Conservation (phyloP, 768 basidiomycete species). For the Lactifluus piperatus region DNA sequence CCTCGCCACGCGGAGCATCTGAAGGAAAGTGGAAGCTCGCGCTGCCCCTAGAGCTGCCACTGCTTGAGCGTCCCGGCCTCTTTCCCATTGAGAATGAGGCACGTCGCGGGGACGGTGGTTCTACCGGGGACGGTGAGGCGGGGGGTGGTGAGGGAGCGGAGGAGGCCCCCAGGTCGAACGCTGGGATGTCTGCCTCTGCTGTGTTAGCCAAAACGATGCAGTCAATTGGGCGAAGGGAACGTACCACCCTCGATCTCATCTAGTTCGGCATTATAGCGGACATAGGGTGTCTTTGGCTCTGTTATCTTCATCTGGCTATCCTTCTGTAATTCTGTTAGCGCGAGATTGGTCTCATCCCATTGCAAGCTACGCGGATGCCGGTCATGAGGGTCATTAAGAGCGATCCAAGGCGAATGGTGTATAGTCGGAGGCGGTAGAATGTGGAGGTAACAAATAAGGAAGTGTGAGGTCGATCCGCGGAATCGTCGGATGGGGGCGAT, state of each 20-base stretch:
- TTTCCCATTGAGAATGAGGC: constrained; percentile 64
- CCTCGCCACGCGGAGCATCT: constrained; percentile 39
- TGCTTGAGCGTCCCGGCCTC: constrained; percentile 47
- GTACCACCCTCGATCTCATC: constrained; percentile 78
- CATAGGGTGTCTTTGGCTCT: constrained; percentile 95
- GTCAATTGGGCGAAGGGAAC: constrained; percentile 22
- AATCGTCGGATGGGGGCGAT: not conserved
- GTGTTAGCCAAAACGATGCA: not conserved
- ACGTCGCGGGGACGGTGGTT: constrained; percentile 54
- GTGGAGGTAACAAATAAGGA: not conserved
- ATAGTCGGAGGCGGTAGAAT: not conserved
- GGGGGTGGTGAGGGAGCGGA: constrained; percentile 18
- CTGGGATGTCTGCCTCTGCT: constrained; percentile 62
- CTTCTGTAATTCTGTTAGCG: constrained; percentile 87
- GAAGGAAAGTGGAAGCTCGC: constrained; percentile 53
- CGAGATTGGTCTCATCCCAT: constrained; percentile 95
- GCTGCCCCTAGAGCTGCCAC: constrained; percentile 62
- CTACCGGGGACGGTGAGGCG: constrained; percentile 5
- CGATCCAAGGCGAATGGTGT: not conserved
- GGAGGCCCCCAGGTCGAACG: constrained; percentile 50
- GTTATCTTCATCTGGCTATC: constrained; percentile 98
- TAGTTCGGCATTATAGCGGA: constrained; percentile 82
- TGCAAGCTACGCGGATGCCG: constrained; percentile 49
- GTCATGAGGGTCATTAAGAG: not conserved
- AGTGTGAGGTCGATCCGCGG: not conserved